A percentile compares a stretch with the other conserved stretches of the same genome.
Conservation (phyloP, 2,329 filamentous ascomycete species). For the Emericellopsis cladophorae region DNA sequence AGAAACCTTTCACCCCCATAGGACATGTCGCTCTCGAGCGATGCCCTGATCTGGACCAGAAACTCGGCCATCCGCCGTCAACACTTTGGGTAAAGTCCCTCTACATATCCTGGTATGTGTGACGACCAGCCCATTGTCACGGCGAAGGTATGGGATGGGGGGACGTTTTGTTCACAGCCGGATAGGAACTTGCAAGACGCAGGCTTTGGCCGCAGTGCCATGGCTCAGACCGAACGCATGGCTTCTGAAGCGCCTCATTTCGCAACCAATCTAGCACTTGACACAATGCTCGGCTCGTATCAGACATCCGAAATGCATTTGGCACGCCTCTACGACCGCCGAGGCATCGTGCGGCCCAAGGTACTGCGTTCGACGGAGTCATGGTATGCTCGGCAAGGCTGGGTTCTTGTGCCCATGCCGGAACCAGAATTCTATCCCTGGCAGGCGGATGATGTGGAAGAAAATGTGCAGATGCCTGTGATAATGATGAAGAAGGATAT, state of each 20-base stretch:
- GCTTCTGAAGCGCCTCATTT: slow-evolving; percentile 17
- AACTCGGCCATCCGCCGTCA: slow-evolving; percentile 15
- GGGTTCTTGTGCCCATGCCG: slow-evolving; percentile 6
- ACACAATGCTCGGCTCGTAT: slow-evolving; percentile 17
- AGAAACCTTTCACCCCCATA: slow-evolving; percentile 19
- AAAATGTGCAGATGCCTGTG: slow-evolving; percentile 4
- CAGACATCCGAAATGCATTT: slow-evolving; percentile 12
- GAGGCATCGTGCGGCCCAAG: slow-evolving; percentile 11
- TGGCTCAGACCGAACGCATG: slow-evolving; percentile 19
- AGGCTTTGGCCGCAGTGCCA: slow-evolving; percentile 21
- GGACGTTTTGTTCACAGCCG: neutral
- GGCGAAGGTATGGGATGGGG: too few species aligned
- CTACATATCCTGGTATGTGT: slow-evolving; percentile 21
- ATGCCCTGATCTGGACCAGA: slow-evolving; percentile 14
- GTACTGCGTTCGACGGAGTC: slow-evolving; percentile 14
- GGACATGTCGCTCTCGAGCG: slow-evolving; percentile 25
- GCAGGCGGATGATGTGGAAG: slow-evolving; percentile 5
- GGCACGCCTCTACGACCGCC: slow-evolving; percentile 12
- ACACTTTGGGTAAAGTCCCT: slow-evolving; percentile 26
- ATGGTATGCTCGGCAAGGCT: slow-evolving; percentile 17
- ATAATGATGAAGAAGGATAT: slow-evolving; percentile 13
- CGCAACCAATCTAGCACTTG: slow-evolving; percentile 19
- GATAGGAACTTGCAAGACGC: slow-evolving; percentile 17
- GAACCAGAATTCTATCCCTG: slow-evolving; percentile 7
- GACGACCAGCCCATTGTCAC: too few species aligned